Evolutionary conservation across 331 rosid genomes (phyloP).

Genomic region (Stylosanthes scabra): DNA sequence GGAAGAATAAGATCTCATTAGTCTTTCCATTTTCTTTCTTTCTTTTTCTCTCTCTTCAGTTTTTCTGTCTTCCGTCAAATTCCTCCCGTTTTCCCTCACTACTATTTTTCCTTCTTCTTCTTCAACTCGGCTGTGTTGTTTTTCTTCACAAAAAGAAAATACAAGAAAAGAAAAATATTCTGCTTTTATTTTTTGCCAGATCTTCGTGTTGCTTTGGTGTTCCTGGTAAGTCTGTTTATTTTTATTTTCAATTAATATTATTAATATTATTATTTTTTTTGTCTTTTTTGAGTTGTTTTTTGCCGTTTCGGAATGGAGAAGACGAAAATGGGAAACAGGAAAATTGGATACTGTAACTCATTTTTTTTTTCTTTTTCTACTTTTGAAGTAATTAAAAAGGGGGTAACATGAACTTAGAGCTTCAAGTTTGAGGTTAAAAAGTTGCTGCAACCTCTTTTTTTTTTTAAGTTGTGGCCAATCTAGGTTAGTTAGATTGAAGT

Average conservation of each 20-base stretch:
- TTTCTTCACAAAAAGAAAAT: not conserved
- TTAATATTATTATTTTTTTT: not conserved
- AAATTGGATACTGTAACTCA: slow-evolving; percentile 1
- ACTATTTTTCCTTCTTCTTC: not conserved
- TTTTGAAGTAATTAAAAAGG: too few relatives aligned
- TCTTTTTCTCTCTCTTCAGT: not conserved
- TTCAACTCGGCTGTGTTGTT: slow-evolving; percentile 32
- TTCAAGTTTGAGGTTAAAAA: slow-evolving; percentile 6
- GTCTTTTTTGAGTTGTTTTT: not conserved
- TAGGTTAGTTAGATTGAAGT: not conserved
- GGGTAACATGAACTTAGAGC: not conserved
- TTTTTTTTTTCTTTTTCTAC: too few relatives aligned
- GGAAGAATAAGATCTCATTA: slow-evolving; percentile 8
- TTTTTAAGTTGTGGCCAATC: not conserved
- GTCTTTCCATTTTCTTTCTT: not conserved
- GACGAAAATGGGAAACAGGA: slow-evolving; percentile 1
- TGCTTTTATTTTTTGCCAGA: slow-evolving; percentile 43
- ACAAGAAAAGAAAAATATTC: not conserved
- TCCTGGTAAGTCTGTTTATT: slow-evolving; percentile 36
- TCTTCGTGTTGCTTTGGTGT: slow-evolving; percentile 57
- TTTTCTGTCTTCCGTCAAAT: not conserved
- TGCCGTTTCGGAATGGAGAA: not conserved
- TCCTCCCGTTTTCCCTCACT: slow-evolving; percentile 16
- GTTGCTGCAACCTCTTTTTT: slow-evolving; percentile 2
- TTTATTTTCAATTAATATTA: not conserved